A percentile compares a stretch with the other conserved stretches of the same genome.
Conservation (phyloP, 2,329 filamentous ascomycete species). For the Penicillium glabrum region DNA sequence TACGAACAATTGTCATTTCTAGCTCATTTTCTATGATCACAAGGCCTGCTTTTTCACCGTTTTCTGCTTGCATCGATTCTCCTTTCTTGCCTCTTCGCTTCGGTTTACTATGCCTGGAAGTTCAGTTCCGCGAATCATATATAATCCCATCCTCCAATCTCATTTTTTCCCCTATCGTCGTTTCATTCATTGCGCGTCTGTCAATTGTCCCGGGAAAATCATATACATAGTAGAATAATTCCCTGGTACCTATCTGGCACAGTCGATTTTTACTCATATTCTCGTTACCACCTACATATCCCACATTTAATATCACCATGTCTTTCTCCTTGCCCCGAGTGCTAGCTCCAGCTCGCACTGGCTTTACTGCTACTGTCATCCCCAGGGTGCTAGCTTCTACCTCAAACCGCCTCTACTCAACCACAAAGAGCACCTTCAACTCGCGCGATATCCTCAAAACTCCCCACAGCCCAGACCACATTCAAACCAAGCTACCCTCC, state of each 20-base stretch:
- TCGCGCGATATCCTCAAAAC: conserved; percentile 15
- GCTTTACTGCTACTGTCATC: conserved; percentile 6
- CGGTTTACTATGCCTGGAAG: too few relatives aligned
- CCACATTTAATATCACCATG: conserved; percentile 5
- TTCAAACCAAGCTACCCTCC: conserved; percentile 31
- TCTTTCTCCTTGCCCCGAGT: conserved; percentile 10
- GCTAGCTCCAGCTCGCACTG: conserved; percentile 10
- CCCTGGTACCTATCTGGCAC: background rate
- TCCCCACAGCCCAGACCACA: conserved; percentile 26
- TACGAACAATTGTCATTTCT: background rate
- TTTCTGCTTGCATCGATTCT: conserved; percentile 8
- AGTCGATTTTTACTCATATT: background rate
- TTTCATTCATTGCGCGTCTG: background rate
- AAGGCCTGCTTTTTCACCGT: conserved; percentile 14
- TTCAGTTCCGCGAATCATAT: background rate
- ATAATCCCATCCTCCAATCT: background rate
- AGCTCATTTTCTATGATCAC: conserved; percentile 22
- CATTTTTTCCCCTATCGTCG: too few relatives aligned
- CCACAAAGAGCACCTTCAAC: conserved; percentile 12
- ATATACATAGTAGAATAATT: too few relatives aligned
- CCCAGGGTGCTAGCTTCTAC: conserved; percentile 6
- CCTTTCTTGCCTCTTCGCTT: too few relatives aligned
- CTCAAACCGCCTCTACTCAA: conserved; percentile 22
- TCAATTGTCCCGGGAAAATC: too few relatives aligned
- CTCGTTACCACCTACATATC: background rate